Evolutionary conservation across 2,329 filamentous ascomycete species (phyloP), one percentile per base, ranked within the genome.

Genomic region (Hansfordia pulvinata): DNA sequence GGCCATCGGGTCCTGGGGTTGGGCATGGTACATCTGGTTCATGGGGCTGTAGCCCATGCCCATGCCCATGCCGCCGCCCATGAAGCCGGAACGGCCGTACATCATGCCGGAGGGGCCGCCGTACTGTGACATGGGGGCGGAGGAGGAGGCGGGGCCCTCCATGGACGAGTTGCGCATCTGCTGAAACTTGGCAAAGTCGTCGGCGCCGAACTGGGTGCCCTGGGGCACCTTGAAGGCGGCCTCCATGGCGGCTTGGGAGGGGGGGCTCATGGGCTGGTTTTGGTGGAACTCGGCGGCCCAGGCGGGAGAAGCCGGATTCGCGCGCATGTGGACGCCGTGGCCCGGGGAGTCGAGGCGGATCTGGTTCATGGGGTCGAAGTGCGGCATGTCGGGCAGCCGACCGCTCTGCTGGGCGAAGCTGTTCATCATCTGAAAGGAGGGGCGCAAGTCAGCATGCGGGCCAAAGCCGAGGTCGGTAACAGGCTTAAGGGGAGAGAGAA

Each of bases 381-480:
- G 57, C 8, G 60, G 52, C 38, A 69, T 63, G 27, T 69, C 63
- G 42, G 67, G 62, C 27, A 73, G 51, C 25, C 39, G 58, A n/a
- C 64, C 75, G 29, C 70, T 72, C 46, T 90, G 79, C 48, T 93
- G 84, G 44, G 93, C 68, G 50, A 94, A 94, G 33, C 84, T 78
- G 46, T 92, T 85, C 73, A 93, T 82, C 77, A 88, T 85, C 83
- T 92, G 42, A 24, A n/a, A n/a, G n/a, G n/a, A n/a, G n/a, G n/a
- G n/a, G n/a, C n/a, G n/a, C n/a, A n/a, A n/a, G n/a, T n/a, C n/a
- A n/a, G n/a, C n/a, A n/a, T n/a, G n/a, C n/a, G n/a, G n/a, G n/a
- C n/a, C n/a, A n/a, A n/a, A n/a, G n/a, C n/a, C n/a, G n/a, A n/a
- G n/a, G n/a, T n/a, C n/a, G n/a, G n/a, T n/a, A n/a, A n/a, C n/a